Percentiles rank a stretch among this genome's conserved stretches.
Conservation (phyloP, 805 yeast genomes). For the Wickerhamiella shivajii region DNA sequence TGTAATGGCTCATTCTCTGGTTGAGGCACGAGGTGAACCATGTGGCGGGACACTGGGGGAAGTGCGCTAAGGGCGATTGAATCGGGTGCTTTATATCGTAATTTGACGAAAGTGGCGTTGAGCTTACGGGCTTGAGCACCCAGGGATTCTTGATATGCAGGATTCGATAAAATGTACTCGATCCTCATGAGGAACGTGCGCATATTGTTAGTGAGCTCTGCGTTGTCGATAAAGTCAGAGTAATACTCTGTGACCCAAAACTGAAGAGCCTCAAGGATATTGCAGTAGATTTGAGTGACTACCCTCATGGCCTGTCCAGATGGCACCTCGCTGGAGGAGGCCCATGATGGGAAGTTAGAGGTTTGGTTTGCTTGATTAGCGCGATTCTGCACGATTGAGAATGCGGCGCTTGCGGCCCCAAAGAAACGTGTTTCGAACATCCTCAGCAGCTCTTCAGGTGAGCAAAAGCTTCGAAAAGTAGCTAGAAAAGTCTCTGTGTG, state of each 20-base stretch:
- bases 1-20: conserved; percentile 1
- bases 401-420: conserved; percentile 50
- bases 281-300: conserved; percentile 66
- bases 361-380: conserved; percentile 12
- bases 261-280: conserved; percentile 61
- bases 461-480: conserved; percentile 50
- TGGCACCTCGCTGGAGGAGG: background rate
- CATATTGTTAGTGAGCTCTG: conserved; percentile 38
- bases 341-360: conserved; percentile 20
- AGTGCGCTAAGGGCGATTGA: conserved; percentile 3
- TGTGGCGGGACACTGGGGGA: conserved; percentile 9
- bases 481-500: conserved; percentile 57
- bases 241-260: conserved; percentile 61
- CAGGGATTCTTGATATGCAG: conserved; percentile 6
- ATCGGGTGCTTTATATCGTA: conserved; percentile 10
- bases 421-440: conserved; percentile 40
- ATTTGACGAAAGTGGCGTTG: conserved; percentile 10
- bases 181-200: conserved; percentile 4
- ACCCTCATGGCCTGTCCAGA: conserved; percentile 19
- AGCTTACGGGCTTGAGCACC: conserved; percentile 9
- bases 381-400: conserved; percentile 30
- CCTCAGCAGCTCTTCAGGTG: conserved; percentile 39
- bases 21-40: conserved; percentile 6
- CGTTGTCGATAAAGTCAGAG: conserved; percentile 57
- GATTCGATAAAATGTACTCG: conserved; percentile 2